phyloP scores from a whole-genome alignment of 2,329 filamentous ascomycete genomes.

The Fusarium virguliforme region DNA sequence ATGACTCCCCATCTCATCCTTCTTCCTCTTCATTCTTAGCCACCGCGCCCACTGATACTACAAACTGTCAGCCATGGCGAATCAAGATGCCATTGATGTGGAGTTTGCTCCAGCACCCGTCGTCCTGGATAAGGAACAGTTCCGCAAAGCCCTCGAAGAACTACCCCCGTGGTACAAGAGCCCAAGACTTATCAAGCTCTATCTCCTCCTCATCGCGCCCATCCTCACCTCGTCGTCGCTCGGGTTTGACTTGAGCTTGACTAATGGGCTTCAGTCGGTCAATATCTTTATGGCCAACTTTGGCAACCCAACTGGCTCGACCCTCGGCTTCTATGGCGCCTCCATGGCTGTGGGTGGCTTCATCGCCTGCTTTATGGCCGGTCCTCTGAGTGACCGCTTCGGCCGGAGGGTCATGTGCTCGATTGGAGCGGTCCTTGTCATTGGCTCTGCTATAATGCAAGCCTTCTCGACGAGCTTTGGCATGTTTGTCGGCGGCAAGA shows the following conservation, averaged over 20 bases:
- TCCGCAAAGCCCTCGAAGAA: no score
- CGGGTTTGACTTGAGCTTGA: conserved; percentile 39
- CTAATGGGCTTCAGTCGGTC: conserved; percentile 58
- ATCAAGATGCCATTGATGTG: no score
- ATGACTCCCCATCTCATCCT: no score
- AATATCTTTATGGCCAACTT: conserved; percentile 57
- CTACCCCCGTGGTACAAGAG: conserved; percentile 15
- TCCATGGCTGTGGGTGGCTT: conserved; percentile 55
- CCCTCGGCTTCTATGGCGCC: conserved; percentile 52
- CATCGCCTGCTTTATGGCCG: conserved; percentile 50
- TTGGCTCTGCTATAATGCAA: conserved; percentile 48
- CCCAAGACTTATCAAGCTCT: conserved; percentile 10
- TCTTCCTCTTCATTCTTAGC: no score
- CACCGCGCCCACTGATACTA: no score
- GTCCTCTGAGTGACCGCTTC: conserved; percentile 54
- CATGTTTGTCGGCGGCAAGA: conserved; percentile 52
- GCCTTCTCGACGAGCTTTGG: conserved; percentile 38
- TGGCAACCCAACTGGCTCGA: conserved; percentile 48
- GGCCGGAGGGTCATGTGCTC: conserved; percentile 52
- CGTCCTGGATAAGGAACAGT: no score
- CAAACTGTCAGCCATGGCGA: no score
- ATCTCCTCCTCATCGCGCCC: conserved; percentile 15
- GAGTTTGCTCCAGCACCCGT: no score
- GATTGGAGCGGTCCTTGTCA: conserved; percentile 10
- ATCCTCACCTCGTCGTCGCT: conserved; percentile 21